Base-by-base conservation (phyloP, 2,329 filamentous ascomycete species). In the Pyrenophora tritici-repentis region DNA sequence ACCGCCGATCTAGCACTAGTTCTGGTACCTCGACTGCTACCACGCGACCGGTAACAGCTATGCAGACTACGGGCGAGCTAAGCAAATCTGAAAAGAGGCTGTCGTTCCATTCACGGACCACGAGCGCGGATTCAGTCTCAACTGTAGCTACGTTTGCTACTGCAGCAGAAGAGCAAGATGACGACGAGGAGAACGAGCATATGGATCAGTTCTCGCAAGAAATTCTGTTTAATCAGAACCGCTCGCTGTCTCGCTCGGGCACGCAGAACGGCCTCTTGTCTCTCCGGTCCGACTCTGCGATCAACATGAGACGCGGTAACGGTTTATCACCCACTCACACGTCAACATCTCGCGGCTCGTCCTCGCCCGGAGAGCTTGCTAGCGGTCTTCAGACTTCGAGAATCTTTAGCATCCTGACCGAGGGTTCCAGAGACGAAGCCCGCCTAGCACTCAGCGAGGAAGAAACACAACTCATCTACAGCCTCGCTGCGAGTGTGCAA, bases 61-160 rank as follows among this genome's bases (percentile, higher is more conserved):
- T 70, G 13, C 61, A 59, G 36, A 52, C 54, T 42, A 47, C 58
- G 13, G 59, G 61, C 8, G 60, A 60, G 12, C 47, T 63, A 12
- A 62, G 58, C 37, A 54, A 47, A 3, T 55, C 60, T 3, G 59
- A 58, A 34, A 68, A 68, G 52, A 58, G 65, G 24, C 71, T 58
- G 40, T 72, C 67, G 0, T 59, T 59, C 9, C 77, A 83, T 58
- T 71, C 75, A 13, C 79, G 86, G 43, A 80, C 78, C 16, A 75
- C 79, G 32, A 87, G 84, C 53, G 72, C 73, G n/a, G 81, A 83
- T 53, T 87, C 84, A 0, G 69, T 84, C 8, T 86, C 84, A 9
- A 86, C 83, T 1, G 71, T 82, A 8, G 82, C 81, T 16, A 83
- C 83, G 1, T 88, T 87, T 66, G 84, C 83, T 2, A 88, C 86